Evolutionary conservation across 2,329 filamentous ascomycete genomes (phyloP), one percentile per base, ranked within the genome.

Genomic region (Juglanconis oblonga): DNA sequence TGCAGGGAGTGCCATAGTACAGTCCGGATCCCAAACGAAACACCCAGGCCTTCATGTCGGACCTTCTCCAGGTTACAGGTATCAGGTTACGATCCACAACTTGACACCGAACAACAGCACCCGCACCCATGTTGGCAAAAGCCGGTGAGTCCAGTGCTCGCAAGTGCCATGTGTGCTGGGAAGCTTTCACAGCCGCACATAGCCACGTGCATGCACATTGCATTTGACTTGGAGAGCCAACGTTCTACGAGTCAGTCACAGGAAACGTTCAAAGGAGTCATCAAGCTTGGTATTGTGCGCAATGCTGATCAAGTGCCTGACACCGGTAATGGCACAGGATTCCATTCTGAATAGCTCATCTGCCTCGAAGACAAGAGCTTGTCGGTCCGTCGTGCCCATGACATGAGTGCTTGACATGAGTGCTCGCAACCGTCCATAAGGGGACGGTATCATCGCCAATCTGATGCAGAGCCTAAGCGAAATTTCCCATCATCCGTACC

Each of bases 391-490:
- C 29, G 52, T 48, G 10, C 33, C 45, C 36, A 52, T 52, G 33
- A 57, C 42, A 35, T 42, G 50, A 49, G 55, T 56, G 58, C 54
- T 33, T 52, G 33, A 57, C 42, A 35, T 42, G 50, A 49, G 55
- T 56, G 58, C 54, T 33, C 49, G 54, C 55, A 51, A 53, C 47
- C 50, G 50, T 45, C 61, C 54, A 36, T 42, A 50, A 55, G 36
- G 29, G 47, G 38, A 36, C 35, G n/a, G 48, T 4, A 35, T 61
- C 40, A 47, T 47, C 45, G 38, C 55, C 61, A 63, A 58, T 61
- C 55, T 63, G 51, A 50, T 58, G 33, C 47, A 32, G 35, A 61
- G 52, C 59, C 58, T 42, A 57, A 61, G 50, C 61, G 33, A 24
- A 56, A 55, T 42, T 35, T 24, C 47, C 51, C 44, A 24, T 55